Evolutionary conservation across 2,329 filamentous ascomycete species (phyloP), one percentile per base, ranked within the genome.

Genomic region (Aspergillus puulaauensis): DNA sequence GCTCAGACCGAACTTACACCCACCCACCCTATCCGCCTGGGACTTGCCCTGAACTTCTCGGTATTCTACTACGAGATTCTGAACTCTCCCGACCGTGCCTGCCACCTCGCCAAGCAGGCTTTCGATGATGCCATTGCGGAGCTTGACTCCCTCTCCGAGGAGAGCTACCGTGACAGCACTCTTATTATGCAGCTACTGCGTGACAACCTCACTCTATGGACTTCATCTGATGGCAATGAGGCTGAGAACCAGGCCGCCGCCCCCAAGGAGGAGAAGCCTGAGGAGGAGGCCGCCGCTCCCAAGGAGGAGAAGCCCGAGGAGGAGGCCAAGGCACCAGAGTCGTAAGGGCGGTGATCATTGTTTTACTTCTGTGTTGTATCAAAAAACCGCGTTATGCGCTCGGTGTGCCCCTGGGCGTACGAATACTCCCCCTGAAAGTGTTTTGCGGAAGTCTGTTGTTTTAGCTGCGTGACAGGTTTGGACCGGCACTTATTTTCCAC

Each of bases 51-150:
- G 70, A 98, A 97, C 89, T 97, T 98, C 87, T 97, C 93, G 65
- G 93, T 97, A 73, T 97, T 97, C 85, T 96, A 96, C 87, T 96
- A 97, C 81, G 95, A 97, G 86, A 97, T 97, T 77, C 84, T 97
- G 76, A 98, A 97, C 89, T 96, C 93, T 37, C 93, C 93, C 73
- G 93, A 97, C 80, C 91, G 90, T 76, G 93, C 93, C 74, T 98
- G 93, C 87, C 93, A 98, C 78, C 88, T 98, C 68, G 93, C 93
- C 80, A 98, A 98, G 88, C 93, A 98, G 84, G 93, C 95, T 51
- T 98, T 98, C 75, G 93, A 98, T 77, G 93, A 97, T 78, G 93
- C 93, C 73, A 97, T 98, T 77, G 93, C 93, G 74, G 93, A 98
- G 87, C 91, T 98, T 70, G 93, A 98, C 84, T 96, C 92, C 52